phyloP scores from a whole-genome alignment of 169 alveolate species.

The Cryptosporidium bovis region DNA sequence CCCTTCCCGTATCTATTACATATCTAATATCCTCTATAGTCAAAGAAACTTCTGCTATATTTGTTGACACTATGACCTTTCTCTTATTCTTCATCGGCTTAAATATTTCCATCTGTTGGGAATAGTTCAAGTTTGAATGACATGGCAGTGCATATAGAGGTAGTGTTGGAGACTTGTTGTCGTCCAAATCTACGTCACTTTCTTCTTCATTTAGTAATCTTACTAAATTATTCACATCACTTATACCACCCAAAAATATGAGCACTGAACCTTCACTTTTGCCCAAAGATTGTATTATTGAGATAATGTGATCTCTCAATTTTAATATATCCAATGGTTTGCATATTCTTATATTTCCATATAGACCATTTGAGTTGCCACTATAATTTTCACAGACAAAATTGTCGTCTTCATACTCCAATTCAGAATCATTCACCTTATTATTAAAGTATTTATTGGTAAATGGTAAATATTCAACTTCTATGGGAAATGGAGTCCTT shows the following conservation, averaged over 20 bases:
- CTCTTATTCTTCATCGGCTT: constrained; percentile 79
- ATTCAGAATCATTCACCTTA: background rate
- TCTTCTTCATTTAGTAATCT: constrained; percentile 20
- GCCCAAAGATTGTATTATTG: constrained; percentile 20
- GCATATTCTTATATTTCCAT: background rate
- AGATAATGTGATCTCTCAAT: constrained; percentile 13
- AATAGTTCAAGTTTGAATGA: constrained; percentile 50
- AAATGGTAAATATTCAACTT: constrained; percentile 13
- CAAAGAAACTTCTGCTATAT: constrained; percentile 91
- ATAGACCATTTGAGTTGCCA: too few relatives aligned
- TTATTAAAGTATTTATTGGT: background rate
- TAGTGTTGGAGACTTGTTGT: background rate
- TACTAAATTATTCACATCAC: constrained; percentile 42
- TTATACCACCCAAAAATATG: constrained; percentile 58
- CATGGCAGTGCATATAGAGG: constrained; percentile 51
- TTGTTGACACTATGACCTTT: constrained; percentile 90
- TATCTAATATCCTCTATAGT: constrained; percentile 89
- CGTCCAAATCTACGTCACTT: background rate
- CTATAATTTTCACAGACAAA: background rate
- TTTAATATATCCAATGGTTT: constrained; percentile 40
- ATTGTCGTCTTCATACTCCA: background rate
- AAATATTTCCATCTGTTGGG: constrained; percentile 84
- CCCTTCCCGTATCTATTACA: constrained; percentile 89
- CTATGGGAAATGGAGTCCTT: constrained; percentile 70
- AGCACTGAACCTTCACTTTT: constrained; percentile 35